Conservation (phyloP, 2,329 filamentous ascomycete genomes). For the Alternaria sp. region DNA sequence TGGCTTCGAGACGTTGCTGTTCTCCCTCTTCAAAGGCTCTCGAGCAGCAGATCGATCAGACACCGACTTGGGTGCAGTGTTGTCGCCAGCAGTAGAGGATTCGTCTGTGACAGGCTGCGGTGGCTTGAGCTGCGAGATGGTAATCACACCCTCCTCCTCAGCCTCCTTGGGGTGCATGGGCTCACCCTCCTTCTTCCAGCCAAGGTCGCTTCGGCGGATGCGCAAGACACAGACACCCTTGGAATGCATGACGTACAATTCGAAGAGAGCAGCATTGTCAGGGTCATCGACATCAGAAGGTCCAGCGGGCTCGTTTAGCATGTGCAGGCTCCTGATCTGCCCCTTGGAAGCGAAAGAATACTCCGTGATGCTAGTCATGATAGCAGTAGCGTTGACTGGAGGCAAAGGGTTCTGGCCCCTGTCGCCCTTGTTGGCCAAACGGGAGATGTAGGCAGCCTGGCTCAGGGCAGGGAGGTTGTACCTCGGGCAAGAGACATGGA, state of each 20-base stretch:
- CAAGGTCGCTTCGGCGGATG: slow-evolving; percentile 87
- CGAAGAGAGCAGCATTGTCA: slow-evolving; percentile 81
- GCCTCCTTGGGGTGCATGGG: slow-evolving; percentile 82
- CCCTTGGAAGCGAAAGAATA: slow-evolving; percentile 91
- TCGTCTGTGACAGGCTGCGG: slow-evolving; percentile 43
- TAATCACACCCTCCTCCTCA: slow-evolving; percentile 75
- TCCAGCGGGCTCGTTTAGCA: slow-evolving; percentile 76
- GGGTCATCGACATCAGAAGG: slow-evolving; percentile 62
- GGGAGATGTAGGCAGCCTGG: slow-evolving; percentile 87
- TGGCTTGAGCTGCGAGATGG: slow-evolving; percentile 71
- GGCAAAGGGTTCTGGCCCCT: slow-evolving; percentile 68
- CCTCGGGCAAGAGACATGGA: slow-evolving; percentile 91
- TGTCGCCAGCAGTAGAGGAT: slow-evolving; percentile 51
- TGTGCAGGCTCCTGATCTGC: slow-evolving; percentile 86
- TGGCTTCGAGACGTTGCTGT: slow-evolving; percentile 42
- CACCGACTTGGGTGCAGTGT: slow-evolving; percentile 43
- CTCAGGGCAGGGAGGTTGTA: slow-evolving; percentile 83
- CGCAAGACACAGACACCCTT: slow-evolving; percentile 92
- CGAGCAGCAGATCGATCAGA: slow-evolving; percentile 48
- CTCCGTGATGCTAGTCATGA: slow-evolving; percentile 95
- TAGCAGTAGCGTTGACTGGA: slow-evolving; percentile 91
- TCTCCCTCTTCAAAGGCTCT: slow-evolving; percentile 49
- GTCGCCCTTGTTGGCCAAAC: slow-evolving; percentile 65
- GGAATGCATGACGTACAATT: slow-evolving; percentile 97
- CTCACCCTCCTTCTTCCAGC: slow-evolving; percentile 91